These are phyloP conservation scores for Fraxinus sp. DNA, from an alignment of 305 asterid genomes.

Conservation along the genomic window DNA sequence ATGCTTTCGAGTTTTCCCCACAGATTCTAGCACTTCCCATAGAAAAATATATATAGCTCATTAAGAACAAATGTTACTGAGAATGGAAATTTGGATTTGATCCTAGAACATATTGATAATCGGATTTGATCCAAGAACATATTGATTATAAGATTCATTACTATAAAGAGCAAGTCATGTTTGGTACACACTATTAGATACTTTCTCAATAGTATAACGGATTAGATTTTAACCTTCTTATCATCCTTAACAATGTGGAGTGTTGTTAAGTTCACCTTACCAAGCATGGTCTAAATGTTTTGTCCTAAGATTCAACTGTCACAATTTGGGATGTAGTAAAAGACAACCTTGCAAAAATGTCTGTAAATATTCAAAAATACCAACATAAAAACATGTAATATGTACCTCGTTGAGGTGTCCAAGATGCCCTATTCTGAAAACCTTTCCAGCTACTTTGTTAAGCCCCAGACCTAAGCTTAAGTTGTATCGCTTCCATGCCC, in stretches of 20 bases:
- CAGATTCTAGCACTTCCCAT: neutral
- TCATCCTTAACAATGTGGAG: neutral
- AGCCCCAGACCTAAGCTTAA: constrained; percentile 95
- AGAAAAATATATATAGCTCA: constrained; percentile 29
- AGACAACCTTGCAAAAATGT: neutral
- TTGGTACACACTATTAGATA: neutral
- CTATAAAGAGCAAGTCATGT: neutral
- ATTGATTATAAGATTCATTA: neutral
- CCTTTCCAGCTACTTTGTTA: constrained; percentile 94
- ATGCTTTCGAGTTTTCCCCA: neutral
- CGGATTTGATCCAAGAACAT: neutral
- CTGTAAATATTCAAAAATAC: neutral
- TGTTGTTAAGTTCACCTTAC: neutral
- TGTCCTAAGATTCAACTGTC: neutral
- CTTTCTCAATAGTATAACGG: neutral
- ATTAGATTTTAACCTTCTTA: neutral
- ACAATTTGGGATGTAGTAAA: neutral
- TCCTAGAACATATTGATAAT: neutral
- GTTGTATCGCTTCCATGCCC: constrained; percentile 97
- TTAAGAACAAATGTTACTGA: constrained; percentile 16
- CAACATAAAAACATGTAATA: neutral
- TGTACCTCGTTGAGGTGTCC: constrained; percentile 61
- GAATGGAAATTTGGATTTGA: neutral
- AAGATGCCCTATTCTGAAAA: constrained; percentile 95
- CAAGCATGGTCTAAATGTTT: neutral